phyloP scores from a whole-genome alignment of 495 filamentous ascomycete genomes.

The Hyaloscypha bicolor region DNA sequence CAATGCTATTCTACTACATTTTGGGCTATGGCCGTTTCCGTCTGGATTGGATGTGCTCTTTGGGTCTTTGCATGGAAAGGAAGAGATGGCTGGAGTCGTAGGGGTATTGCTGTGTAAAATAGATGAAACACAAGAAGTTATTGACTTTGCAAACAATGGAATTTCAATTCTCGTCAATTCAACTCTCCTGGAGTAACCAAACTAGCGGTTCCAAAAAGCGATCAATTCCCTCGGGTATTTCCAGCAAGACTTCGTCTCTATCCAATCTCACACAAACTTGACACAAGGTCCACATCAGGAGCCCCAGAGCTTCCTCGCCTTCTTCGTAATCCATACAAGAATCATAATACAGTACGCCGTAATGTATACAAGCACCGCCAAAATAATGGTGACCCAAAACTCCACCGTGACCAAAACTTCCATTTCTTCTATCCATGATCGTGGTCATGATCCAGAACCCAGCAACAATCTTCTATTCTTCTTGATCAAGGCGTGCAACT shows the following conservation, averaged over 20 bases:
- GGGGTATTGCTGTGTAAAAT: conserved; percentile 73
- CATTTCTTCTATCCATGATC: not conserved
- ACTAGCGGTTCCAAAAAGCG: not conserved
- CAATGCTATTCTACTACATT: conserved; percentile 77
- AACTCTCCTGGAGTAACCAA: not conserved
- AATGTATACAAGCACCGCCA: not conserved
- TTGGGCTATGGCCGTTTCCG: conserved; percentile 77
- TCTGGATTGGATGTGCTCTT: conserved; percentile 74
- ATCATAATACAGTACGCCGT: not conserved
- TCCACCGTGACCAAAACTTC: not conserved
- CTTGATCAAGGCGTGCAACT: conserved; percentile 58
- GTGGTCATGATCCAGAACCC: conserved; percentile 31
- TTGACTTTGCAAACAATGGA: not conserved
- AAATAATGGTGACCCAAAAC: not conserved
- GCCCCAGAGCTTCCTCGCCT: not conserved
- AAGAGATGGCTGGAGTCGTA: conserved; percentile 69
- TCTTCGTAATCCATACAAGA: not conserved
- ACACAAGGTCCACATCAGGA: not conserved
- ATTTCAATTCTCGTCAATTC: not conserved
- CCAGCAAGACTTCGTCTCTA: not conserved
- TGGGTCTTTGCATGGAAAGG: conserved; percentile 84
- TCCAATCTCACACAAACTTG: not conserved
- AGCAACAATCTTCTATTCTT: conserved; percentile 57
- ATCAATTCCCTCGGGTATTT: not conserved
- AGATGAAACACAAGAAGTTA: not conserved